Evolutionary conservation across 1,284 basidiomycete genomes (phyloP).

Genomic region (Wallemia ichthyophaga): DNA sequence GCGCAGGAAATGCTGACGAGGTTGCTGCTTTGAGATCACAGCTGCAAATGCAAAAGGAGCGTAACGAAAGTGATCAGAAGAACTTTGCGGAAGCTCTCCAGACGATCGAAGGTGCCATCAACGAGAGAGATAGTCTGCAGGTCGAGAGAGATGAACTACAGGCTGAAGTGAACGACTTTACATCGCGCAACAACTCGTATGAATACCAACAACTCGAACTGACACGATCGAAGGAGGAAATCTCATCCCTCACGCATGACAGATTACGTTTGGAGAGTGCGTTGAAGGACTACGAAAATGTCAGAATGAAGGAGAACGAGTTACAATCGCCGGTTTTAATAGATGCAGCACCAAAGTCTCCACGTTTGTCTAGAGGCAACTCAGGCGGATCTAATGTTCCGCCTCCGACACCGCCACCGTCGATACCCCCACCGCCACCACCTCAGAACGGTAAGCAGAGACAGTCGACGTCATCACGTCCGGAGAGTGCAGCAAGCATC

Average conservation of each 20-base stretch:
- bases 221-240: constrained; percentile 3
- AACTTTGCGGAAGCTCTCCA: constrained; percentile 40
- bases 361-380: not conserved
- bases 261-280: constrained; percentile 13
- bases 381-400: constrained; percentile 30
- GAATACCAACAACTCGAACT: constrained; percentile 3
- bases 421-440: constrained; percentile 54
- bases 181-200: constrained; percentile 5
- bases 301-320: constrained; percentile 23
- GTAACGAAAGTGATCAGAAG: constrained; percentile 40
- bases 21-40: not conserved
- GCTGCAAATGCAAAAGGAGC: constrained; percentile 33
- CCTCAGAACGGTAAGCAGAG: constrained; percentile 18
- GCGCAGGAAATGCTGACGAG: constrained; percentile 5
- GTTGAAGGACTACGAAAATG: constrained; percentile 17
- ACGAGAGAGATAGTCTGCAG: constrained; percentile 44
- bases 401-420: constrained; percentile 60
- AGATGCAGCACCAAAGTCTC: constrained; percentile 22
- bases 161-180: constrained; percentile 23
- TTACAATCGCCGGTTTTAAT: constrained; percentile 25
- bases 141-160: constrained; percentile 49
- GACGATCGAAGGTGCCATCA: constrained; percentile 37
- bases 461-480: not conserved
- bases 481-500: not conserved
- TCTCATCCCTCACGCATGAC: constrained; percentile 6